phyloP scores from a whole-genome alignment of 2,329 filamentous ascomycete species.

The Paracoccidioides lutzii region DNA sequence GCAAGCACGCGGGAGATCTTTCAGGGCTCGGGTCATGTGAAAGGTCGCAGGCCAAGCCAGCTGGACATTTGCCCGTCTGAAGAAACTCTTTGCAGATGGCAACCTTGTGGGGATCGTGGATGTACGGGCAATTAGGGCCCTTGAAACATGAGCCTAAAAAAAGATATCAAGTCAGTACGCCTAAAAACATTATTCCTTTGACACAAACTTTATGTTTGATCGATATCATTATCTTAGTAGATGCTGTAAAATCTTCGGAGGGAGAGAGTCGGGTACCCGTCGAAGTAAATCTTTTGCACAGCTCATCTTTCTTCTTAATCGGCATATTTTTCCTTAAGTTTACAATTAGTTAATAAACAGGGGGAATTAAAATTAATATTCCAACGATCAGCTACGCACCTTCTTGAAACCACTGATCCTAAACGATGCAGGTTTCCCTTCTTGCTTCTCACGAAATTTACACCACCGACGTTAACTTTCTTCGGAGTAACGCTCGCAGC shows the following conservation, averaged over 20 bases:
- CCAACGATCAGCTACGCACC: slow-evolving; percentile 39
- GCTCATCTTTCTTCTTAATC: slow-evolving; percentile 57
- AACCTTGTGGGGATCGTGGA: slow-evolving; percentile 75
- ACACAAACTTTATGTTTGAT: slow-evolving; percentile 3
- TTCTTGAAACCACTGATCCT: slow-evolving; percentile 60
- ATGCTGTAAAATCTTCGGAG: slow-evolving; percentile 10
- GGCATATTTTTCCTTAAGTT: slow-evolving; percentile 30
- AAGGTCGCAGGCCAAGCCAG: slow-evolving; percentile 72
- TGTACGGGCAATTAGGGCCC: slow-evolving; percentile 64
- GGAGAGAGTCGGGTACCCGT: slow-evolving; percentile 38
- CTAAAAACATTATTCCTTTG: slow-evolving; percentile 4
- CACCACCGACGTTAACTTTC: slow-evolving; percentile 56
- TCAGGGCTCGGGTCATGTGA: slow-evolving; percentile 76
- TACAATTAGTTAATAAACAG: background rate
- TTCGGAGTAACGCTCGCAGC: slow-evolving; percentile 60
- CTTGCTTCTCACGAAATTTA: slow-evolving; percentile 75
- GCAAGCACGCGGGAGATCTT: slow-evolving; percentile 75
- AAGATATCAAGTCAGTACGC: slow-evolving; percentile 15
- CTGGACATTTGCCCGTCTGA: slow-evolving; percentile 62
- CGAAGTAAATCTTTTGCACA: slow-evolving; percentile 53
- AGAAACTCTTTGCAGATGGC: slow-evolving; percentile 83
- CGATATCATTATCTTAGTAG: slow-evolving; percentile 2
- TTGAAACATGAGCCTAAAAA: slow-evolving; percentile 68
- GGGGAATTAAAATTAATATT: background rate
- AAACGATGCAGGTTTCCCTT: slow-evolving; percentile 74